These are phyloP conservation scores for Penstemon newberryi DNA, from an alignment of 257 asterid species.

Conservation along the genomic window DNA sequence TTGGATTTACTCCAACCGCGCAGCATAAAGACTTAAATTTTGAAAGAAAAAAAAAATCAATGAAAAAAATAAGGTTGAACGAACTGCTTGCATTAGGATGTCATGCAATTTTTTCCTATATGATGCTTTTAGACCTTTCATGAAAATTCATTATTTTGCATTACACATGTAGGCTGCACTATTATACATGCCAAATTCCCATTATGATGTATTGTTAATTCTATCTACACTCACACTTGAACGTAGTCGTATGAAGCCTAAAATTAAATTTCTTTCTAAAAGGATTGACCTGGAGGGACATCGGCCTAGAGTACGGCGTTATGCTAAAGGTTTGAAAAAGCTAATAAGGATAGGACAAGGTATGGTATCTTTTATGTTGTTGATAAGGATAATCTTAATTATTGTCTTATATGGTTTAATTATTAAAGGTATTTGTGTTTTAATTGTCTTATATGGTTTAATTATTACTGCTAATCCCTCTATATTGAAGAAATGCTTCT, in stretches of 20 bases:
- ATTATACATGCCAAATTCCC: slow-evolving; percentile 9
- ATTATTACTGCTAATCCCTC: slow-evolving; percentile 3
- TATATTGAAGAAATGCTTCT: slow-evolving; percentile 13
- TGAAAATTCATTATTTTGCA: slow-evolving; percentile 10
- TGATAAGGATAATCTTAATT: slow-evolving; percentile 6
- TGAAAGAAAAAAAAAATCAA: not conserved
- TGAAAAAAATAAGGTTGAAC: not conserved
- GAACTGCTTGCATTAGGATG: slow-evolving; percentile 12
- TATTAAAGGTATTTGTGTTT: slow-evolving; percentile 9
- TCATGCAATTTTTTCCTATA: slow-evolving; percentile 9
- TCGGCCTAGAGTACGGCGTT: slow-evolving; percentile 87
- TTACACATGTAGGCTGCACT: slow-evolving; percentile 13
- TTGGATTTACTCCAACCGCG: slow-evolving; percentile 15
- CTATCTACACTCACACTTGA: slow-evolving; percentile 25
- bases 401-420: not conserved
- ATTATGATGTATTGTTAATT: slow-evolving; percentile 17
- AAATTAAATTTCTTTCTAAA: slow-evolving; percentile 30
- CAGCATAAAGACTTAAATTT: slow-evolving; percentile 1
- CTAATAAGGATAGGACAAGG: slow-evolving; percentile 91
- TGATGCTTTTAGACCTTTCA: slow-evolving; percentile 13
- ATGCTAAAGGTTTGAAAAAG: slow-evolving; percentile 81
- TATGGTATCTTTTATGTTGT: slow-evolving; percentile 39
- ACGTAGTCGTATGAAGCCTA: slow-evolving; percentile 26
- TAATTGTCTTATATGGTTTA: not conserved
- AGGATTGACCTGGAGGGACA: slow-evolving; percentile 94